Conservation (phyloP, 2,329 filamentous ascomycete genomes). For the Decorospora gaudefroyi region DNA sequence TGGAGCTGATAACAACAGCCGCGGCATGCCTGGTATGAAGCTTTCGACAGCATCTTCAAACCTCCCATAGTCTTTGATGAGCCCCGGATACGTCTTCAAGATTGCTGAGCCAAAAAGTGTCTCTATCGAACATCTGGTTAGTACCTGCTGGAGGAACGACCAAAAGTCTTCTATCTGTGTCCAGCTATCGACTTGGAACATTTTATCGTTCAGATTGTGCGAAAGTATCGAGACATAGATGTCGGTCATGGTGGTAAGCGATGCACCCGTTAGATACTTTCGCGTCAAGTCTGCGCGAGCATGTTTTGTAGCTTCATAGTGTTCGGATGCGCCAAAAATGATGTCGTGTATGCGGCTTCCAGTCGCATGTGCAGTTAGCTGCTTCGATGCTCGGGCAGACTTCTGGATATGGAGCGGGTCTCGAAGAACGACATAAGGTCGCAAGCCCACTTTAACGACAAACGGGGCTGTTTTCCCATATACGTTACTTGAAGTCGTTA, state of each 20-base stretch:
- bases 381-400: slow-evolving; percentile 18
- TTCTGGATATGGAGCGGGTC: slow-evolving; percentile 29
- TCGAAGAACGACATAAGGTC: slow-evolving; percentile 28
- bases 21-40: slow-evolving; percentile 26
- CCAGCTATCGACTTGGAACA: slow-evolving; percentile 37
- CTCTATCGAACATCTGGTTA: slow-evolving; percentile 32
- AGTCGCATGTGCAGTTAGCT: slow-evolving; percentile 5
- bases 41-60: slow-evolving; percentile 29
- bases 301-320: slow-evolving; percentile 4
- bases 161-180: slow-evolving; percentile 40
- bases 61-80: slow-evolving; percentile 35
- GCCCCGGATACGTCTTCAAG: slow-evolving; percentile 31
- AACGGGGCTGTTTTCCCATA: slow-evolving; percentile 33
- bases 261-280: slow-evolving; percentile 23
- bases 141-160: slow-evolving; percentile 37
- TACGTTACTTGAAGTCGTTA: slow-evolving; percentile 26
- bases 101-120: slow-evolving; percentile 33
- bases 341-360: slow-evolving; percentile 18
- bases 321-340: slow-evolving; percentile 18
- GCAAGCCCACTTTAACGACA: slow-evolving; percentile 24
- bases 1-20: slow-evolving; percentile 20
- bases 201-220: slow-evolving; percentile 34
- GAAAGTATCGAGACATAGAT: slow-evolving; percentile 29
- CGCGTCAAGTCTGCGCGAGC: slow-evolving; percentile 12
- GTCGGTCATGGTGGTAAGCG: slow-evolving; percentile 17